Evolutionary conservation across 805 yeast species (phyloP).

Genomic region (Kodamaea laetipori): DNA sequence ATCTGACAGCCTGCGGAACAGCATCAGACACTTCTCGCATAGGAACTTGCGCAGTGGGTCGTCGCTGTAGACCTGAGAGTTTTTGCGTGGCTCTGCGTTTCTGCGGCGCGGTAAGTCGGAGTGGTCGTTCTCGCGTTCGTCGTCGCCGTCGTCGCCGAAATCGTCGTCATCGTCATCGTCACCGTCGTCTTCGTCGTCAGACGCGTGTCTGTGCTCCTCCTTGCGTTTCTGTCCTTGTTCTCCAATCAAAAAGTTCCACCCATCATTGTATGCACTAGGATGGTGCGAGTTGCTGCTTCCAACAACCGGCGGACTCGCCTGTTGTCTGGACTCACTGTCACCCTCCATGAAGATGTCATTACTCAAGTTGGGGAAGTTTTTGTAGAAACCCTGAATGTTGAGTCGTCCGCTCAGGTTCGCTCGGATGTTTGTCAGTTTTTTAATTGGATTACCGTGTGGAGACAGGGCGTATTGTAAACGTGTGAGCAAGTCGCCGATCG

Average conservation of each 20-base stretch:
- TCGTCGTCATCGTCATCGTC: constrained; percentile 12
- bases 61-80: constrained; percentile 10
- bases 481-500: constrained; percentile 58
- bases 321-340: constrained; percentile 6
- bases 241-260: constrained; percentile 37
- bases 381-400: constrained; percentile 44
- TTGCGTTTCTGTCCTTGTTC: constrained; percentile 22
- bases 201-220: constrained; percentile 12
- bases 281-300: constrained; percentile 12
- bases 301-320: constrained; percentile 16
- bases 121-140: constrained; percentile 10
- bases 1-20: constrained; percentile 69
- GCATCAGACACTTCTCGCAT: constrained; percentile 61
- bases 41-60: constrained; percentile 44
- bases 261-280: constrained; percentile 26
- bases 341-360: constrained; percentile 37
- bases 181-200: constrained; percentile 11
- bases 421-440: constrained; percentile 31
- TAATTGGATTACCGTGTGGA: constrained; percentile 58
- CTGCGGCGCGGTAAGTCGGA: constrained; percentile 1
- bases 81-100: constrained; percentile 8
- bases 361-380: constrained; percentile 46
- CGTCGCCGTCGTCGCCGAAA: constrained; percentile 10
- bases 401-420: constrained; percentile 44
- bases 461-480: constrained; percentile 60